Percentiles rank a stretch among this genome's conserved stretches.
These are phyloP conservation scores for Piper betle DNA, from an alignment of 164 flowering plant species.

Conservation along the genomic window DNA sequence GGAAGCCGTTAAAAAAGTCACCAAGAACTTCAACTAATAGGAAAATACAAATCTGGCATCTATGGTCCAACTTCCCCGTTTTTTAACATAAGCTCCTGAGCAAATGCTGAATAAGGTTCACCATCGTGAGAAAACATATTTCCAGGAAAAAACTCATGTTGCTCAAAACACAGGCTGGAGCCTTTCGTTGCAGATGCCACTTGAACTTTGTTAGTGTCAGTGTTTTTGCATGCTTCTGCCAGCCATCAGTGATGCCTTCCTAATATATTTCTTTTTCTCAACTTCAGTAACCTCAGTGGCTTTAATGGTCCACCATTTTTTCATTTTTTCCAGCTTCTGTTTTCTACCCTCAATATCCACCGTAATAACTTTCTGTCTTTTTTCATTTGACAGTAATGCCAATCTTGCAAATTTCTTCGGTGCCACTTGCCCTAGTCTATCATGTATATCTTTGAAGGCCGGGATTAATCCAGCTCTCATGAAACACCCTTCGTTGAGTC, in stretches of 20 bases:
- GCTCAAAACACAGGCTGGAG: too few species aligned
- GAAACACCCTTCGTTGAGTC: conserved; percentile 72
- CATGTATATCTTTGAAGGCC: conserved; percentile 65
- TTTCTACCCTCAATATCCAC: conserved; percentile 70
- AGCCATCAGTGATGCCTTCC: conserved; percentile 5
- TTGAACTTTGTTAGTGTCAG: conserved; percentile 15
- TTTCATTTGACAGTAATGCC: conserved; percentile 68
- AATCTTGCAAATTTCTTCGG: conserved; percentile 83
- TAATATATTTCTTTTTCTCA: conserved; percentile 20
- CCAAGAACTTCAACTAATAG: too few species aligned
- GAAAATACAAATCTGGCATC: too few species aligned
- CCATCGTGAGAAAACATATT: too few species aligned
- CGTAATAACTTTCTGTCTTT: conserved; percentile 53
- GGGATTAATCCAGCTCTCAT: conserved; percentile 88
- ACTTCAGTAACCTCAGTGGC: conserved; percentile 16
- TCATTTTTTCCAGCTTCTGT: conserved; percentile 61
- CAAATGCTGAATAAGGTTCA: too few species aligned
- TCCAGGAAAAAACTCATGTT: too few species aligned
- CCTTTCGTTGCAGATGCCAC: too few species aligned
- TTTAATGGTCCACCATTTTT: conserved; percentile 15
- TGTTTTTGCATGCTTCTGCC: background rate
- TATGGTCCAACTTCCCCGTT: too few species aligned
- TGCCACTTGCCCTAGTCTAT: conserved; percentile 58
- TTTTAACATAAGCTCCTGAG: too few species aligned
- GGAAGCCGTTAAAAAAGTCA: too few species aligned